phyloP scores from a whole-genome alignment of 768 basidiomycete genomes.

The Hortiboletus campestris region DNA sequence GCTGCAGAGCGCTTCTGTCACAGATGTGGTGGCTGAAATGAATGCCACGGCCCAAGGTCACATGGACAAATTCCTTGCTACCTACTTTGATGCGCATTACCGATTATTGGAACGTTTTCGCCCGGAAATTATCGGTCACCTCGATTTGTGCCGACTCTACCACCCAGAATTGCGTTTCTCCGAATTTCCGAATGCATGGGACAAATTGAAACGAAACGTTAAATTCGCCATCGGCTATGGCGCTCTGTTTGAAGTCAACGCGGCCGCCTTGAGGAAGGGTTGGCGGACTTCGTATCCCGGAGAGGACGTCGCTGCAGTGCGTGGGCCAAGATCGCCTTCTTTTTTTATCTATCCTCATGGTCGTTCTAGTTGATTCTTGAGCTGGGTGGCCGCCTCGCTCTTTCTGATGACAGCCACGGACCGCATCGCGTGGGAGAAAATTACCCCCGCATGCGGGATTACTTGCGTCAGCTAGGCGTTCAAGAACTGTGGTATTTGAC shows the following conservation, averaged over 20 bases:
- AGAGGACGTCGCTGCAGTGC: constrained; percentile 69
- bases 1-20: constrained; percentile 43
- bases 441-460: constrained; percentile 64
- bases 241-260: constrained; percentile 90
- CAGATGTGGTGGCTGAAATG: constrained; percentile 25
- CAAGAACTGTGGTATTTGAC: constrained; percentile 62
- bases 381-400: constrained; percentile 68
- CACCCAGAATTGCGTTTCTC: constrained; percentile 56
- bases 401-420: constrained; percentile 97
- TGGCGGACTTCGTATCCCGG: constrained; percentile 88
- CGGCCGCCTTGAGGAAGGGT: constrained; percentile 88
- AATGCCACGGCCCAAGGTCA: constrained; percentile 22
- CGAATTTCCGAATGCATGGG: constrained; percentile 59
- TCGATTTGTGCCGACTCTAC: constrained; percentile 91
- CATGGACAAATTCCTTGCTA: constrained; percentile 50
- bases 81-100: constrained; percentile 88
- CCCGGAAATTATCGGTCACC: constrained; percentile 90
- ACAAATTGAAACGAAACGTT: constrained; percentile 74
- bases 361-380: constrained; percentile 62
- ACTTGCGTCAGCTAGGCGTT: constrained; percentile 61
- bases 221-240: constrained; percentile 72
- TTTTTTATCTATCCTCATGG: constrained; percentile 11
- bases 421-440: constrained; percentile 86
- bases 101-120: constrained; percentile 63
- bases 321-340: constrained; percentile 27